phyloP scores from a whole-genome alignment of 768 basidiomycete species.

The Rhodotorula diobovata region DNA sequence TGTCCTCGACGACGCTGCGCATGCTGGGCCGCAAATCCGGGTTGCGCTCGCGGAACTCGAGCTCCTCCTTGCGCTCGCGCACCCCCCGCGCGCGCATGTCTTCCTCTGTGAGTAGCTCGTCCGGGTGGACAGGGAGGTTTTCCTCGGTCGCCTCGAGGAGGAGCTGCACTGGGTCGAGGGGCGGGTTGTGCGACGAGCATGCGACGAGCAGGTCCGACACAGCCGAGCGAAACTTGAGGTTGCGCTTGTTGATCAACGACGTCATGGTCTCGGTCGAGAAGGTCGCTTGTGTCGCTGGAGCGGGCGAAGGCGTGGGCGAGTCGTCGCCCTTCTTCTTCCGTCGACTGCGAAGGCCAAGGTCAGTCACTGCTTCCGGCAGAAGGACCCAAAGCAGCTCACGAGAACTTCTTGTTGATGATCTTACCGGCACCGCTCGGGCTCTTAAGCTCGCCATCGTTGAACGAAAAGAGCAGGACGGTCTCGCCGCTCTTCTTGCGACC shows the following conservation, averaged over 20 bases:
- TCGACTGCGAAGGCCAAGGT: not conserved
- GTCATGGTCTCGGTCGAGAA: constrained; percentile 51
- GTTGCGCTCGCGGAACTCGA: constrained; percentile 40
- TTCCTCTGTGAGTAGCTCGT: constrained; percentile 22
- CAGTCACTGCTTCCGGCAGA: no score
- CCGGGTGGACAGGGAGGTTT: constrained; percentile 66
- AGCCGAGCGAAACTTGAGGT: constrained; percentile 61
- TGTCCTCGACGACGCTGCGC: constrained; percentile 57
- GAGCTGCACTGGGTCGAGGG: constrained; percentile 61
- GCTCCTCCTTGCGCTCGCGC: constrained; percentile 34
- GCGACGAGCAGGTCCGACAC: constrained; percentile 60
- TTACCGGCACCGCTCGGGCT: constrained; percentile 42
- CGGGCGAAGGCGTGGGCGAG: not conserved
- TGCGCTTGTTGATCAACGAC: constrained; percentile 67
- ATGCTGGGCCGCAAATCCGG: constrained; percentile 58
- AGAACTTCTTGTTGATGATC: constrained; percentile 32
- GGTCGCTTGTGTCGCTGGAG: constrained; percentile 26
- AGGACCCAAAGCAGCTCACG: not conserved
- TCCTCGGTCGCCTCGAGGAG: constrained; percentile 64
- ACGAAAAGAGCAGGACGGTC: constrained; percentile 56
- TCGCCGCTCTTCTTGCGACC: constrained; percentile 41
- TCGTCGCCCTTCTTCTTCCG: constrained; percentile 24
- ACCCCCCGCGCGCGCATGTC: constrained; percentile 24
- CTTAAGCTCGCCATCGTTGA: constrained; percentile 51
- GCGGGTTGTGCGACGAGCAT: constrained; percentile 38